A percentile compares a stretch with the other conserved stretches of the same genome.
Conservation (phyloP, 306 rosid genomes). For the Lathyrus aphaca region DNA sequence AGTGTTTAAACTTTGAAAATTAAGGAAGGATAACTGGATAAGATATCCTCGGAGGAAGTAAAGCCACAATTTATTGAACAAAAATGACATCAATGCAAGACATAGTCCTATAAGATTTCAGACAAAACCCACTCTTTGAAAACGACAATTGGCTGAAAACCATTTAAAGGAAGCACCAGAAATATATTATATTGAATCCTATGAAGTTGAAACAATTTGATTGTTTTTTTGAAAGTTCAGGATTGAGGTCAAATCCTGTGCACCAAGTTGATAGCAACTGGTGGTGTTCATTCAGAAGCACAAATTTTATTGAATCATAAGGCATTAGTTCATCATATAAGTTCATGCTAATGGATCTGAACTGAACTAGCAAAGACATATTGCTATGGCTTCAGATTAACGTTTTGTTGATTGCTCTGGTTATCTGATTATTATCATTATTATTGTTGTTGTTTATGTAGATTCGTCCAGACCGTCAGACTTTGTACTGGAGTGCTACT, state of each 20-base stretch:
- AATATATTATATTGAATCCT: not conserved
- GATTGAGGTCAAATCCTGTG: constrained; percentile 15
- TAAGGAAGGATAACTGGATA: constrained; percentile 21
- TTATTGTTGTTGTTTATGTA: constrained; percentile 27
- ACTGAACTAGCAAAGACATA: not conserved
- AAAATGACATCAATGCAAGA: not conserved
- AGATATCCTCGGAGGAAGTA: constrained; percentile 6
- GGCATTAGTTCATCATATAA: constrained; percentile 10
- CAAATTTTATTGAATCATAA: not conserved
- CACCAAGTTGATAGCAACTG: constrained; percentile 25
- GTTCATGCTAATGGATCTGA: constrained; percentile 12
- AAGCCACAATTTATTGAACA: not conserved
- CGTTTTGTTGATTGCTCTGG: constrained; percentile 5
- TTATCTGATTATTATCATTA: constrained; percentile 25
- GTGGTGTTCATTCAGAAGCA: constrained; percentile 5
- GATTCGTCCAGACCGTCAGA: constrained; percentile 97
- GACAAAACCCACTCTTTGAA: not conserved
- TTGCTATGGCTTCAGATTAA: constrained; percentile 15
- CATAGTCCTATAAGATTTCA: constrained; percentile 25
- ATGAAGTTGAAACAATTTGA: constrained; percentile 25
- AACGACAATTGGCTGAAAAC: constrained; percentile 23
- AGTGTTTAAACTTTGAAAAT: not conserved
- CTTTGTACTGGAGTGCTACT: constrained; percentile 98
- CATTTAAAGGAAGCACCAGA: not conserved
- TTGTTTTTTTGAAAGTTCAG: not conserved